Base-by-base conservation (phyloP, 306 rosid species). In the Rubus idaeus region DNA sequence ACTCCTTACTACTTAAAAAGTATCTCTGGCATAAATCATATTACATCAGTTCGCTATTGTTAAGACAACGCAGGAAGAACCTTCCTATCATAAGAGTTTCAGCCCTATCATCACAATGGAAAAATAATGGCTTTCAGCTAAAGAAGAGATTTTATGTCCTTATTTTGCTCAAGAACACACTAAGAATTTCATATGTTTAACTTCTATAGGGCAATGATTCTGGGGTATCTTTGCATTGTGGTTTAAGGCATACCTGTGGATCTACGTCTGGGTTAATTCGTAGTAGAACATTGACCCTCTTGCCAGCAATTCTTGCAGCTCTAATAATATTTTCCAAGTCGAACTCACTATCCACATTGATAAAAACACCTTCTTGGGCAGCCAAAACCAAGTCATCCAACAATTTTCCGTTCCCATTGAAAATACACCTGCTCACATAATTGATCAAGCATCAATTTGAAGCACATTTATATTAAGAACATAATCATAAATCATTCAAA, bases 211-310 rank as follows among this genome's bases (percentile, higher is more conserved):
- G 16, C n/a, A 47, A 12, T 72, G 76, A 40, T 41, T 55, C 20
- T 41, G 14, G n/a, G 50, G 37, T 39, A 37, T 10, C 26, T 40
- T 16, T 49, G 26, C 4, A 74, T 0, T n/a, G 41, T 4, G 12
- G 53, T 10, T 11, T 11, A 80, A 50, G 47, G 50, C 39, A 80
- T 80, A 92, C 98, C 90, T 95, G 98, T 9, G 97, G 97, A 70
- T 95, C 96, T 5, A 95, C 98, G 75, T 95, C 97, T 8, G 97
- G 98, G 75, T 95, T 92, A 79, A 95, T 90, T 75, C 97, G 88
- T 77, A 95, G 97, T 17, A 92, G 87, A 30, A 95, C 93, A 81
- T 88, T 89, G 44, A 88, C 93, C 81, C 83, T 89, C 88, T 88
- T 90, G 49, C 91, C 89, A 75, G 96, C 84, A 49, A 88, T 86